These are phyloP conservation scores for Rhizopogon roseolus DNA, from an alignment of 768 basidiomycete genomes.

Conservation along the genomic window DNA sequence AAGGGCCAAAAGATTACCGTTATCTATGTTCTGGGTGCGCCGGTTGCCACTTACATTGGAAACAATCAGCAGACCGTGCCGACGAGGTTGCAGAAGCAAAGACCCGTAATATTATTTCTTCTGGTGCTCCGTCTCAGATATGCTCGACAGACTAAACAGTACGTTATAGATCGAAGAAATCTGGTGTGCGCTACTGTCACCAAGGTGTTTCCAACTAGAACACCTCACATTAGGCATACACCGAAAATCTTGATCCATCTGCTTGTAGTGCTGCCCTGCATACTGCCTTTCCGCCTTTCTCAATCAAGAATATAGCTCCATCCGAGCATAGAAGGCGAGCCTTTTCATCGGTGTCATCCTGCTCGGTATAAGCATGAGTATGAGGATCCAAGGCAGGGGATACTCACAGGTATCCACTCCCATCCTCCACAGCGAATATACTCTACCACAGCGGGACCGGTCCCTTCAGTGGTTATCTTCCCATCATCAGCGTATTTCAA, in stretches of 20 bases:
- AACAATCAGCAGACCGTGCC: conserved; percentile 66
- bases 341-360: conserved; percentile 55
- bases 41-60: no score
- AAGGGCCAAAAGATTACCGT: conserved; percentile 63
- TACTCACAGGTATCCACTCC: conserved; percentile 81
- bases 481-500: conserved; percentile 50
- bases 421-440: conserved; percentile 75
- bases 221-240: conserved; percentile 38
- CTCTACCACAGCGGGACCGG: conserved; percentile 62
- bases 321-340: conserved; percentile 80
- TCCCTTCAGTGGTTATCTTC: conserved; percentile 33
- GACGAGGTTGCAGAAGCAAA: conserved; percentile 75
- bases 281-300: conserved; percentile 51
- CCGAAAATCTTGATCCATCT: conserved; percentile 34
- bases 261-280: conserved; percentile 38
- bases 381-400: neutral
- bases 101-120: neutral
- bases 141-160: conserved; percentile 41
- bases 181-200: conserved; percentile 50
- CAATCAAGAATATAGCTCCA: conserved; percentile 64
- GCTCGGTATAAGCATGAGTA: neutral
- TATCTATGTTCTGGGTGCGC: conserved; percentile 80
- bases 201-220: conserved; percentile 34
- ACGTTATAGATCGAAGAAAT: conserved; percentile 67
- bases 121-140: conserved; percentile 8